Evolutionary conservation across 306 rosid genomes (phyloP).

Genomic region (Rosa lucieae): DNA sequence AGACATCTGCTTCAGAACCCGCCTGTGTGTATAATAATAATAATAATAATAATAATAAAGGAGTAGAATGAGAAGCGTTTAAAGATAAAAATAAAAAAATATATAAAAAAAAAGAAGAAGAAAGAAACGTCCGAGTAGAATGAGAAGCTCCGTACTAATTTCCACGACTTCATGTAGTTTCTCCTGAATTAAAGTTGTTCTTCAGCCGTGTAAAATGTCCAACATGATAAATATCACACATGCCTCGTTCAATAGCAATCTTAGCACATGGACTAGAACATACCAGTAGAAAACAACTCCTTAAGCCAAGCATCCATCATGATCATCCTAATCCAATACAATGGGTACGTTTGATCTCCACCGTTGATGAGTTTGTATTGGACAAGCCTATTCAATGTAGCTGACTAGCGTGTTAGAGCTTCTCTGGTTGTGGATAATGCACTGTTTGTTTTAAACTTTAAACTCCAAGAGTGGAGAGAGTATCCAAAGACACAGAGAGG

Average conservation of each 20-base stretch:
- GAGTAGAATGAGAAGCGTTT: too few species aligned
- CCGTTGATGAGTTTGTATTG: background rate
- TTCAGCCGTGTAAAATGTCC: too few species aligned
- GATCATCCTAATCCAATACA: background rate
- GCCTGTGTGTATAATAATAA: too few species aligned
- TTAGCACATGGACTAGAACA: background rate
- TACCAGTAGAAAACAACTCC: background rate
- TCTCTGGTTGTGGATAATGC: conserved; percentile 25
- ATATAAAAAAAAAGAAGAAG: too few species aligned
- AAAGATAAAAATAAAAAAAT: too few species aligned
- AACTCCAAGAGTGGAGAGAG: conserved; percentile 10
- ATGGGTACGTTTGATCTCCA: background rate
- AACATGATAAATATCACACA: background rate
- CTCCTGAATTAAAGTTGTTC: background rate
- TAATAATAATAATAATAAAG: too few species aligned
- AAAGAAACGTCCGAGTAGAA: too few species aligned
- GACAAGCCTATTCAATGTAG: background rate
- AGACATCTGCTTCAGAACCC: too few species aligned
- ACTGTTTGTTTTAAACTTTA: conserved; percentile 28
- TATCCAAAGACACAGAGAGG: background rate
- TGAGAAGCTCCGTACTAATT: too few species aligned
- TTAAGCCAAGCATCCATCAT: background rate
- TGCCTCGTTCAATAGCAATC: background rate
- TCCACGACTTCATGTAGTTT: background rate
- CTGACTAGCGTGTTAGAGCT: background rate